Conservation (phyloP, 306 rosid species). For the Sophora flavescens region DNA sequence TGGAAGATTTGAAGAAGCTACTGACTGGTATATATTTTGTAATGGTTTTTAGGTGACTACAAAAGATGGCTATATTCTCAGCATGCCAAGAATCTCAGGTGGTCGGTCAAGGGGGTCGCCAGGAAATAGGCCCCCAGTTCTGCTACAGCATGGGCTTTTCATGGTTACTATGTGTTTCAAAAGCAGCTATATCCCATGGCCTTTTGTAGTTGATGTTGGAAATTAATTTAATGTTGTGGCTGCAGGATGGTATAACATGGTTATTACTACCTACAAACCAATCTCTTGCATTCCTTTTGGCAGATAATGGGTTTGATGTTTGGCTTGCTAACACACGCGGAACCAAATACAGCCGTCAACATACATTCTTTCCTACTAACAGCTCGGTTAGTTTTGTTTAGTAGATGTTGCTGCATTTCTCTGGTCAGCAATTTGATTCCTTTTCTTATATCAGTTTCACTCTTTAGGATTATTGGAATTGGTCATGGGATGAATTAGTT, state of each 20-base stretch:
- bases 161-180: slow-evolving; percentile 57
- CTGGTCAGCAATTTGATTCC: slow-evolving; percentile 32
- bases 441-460: slow-evolving; percentile 28
- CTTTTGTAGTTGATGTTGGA: slow-evolving; percentile 43
- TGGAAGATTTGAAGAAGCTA: slow-evolving; percentile 12
- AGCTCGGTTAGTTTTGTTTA: slow-evolving; percentile 56
- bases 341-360: slow-evolving; percentile 72
- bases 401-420: slow-evolving; percentile 7
- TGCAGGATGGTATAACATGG: slow-evolving; percentile 85
- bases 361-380: slow-evolving; percentile 48
- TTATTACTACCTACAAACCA: slow-evolving; percentile 70
- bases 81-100: slow-evolving; percentile 71
- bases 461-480: slow-evolving; percentile 74
- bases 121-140: slow-evolving; percentile 58
- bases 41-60: slow-evolving; percentile 67
- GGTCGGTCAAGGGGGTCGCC: slow-evolving; percentile 49
- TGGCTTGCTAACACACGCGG: slow-evolving; percentile 88
- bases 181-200: background rate
- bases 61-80: slow-evolving; percentile 73
- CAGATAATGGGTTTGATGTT: slow-evolving; percentile 79
- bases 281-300: slow-evolving; percentile 73
- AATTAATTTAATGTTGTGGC: slow-evolving; percentile 35
- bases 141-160: slow-evolving; percentile 80
- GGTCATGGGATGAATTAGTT: slow-evolving; percentile 99
- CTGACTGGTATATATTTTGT: slow-evolving; percentile 6